Evolutionary conservation across 2,329 filamentous ascomycete genomes (phyloP), one percentile per base, ranked within the genome.

Genomic region (Madurella fahalii): DNA sequence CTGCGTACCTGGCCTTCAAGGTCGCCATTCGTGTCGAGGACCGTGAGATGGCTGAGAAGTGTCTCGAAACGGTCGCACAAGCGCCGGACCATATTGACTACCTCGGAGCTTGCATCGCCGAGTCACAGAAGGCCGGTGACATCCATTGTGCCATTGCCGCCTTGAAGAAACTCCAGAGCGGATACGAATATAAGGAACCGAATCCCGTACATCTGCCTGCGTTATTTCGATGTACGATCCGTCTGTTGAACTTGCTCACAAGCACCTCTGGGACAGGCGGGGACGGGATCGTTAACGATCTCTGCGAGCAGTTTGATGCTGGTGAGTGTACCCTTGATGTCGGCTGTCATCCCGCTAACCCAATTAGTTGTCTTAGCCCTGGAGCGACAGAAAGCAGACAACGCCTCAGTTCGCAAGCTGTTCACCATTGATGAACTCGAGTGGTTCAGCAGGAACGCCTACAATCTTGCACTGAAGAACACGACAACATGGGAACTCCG

Each of bases 371-470:
- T 71, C 2, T 72, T 74, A 41, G 72, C 76, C 20, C 77, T 70
- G 32, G 61, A 72, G 15, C 56, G 41, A 11, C 61, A 71, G 55
- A 69, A 68, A 5, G 60, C 69, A 55, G 69, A 67, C 2, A 17
- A 16, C 5, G 16, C 71, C 64, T 2, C 73, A 65, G 49, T 73
- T 73, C 59, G 67, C 63, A 40, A 71, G 58, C 54, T 77, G 1
- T 90, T 91, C 64, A 81, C 78, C 0, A 54, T 77, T 0, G 68
- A 76, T 2, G 90, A 96, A 63, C 74, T 95, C 3, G 80, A 92
- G 61, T 95, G 90, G 90, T 92, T 95, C 67, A 86, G 85, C 39
- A 85, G 85, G 58, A 93, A 89, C 59, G 80, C 87, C 1, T 95
- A 95, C 73, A 95, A 94, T 61, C 68, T 91, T 7, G 85, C 84